phyloP scores from a whole-genome alignment of 2,329 filamentous ascomycete species.

The Colletotrichum simmondsii region DNA sequence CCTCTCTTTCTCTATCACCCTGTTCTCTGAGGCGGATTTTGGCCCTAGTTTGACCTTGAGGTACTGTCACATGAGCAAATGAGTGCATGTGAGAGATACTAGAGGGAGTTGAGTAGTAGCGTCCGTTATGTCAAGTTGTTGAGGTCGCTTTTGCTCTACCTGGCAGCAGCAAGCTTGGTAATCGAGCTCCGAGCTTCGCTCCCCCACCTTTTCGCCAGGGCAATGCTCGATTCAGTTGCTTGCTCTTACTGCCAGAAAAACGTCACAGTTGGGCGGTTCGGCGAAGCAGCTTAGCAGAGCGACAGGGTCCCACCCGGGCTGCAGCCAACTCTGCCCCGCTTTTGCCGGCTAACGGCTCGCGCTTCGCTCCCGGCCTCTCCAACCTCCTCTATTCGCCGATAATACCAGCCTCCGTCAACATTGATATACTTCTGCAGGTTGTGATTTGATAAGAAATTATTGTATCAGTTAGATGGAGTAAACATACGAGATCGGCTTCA shows the following conservation, averaged over 20 bases:
- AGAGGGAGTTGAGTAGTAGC: not conserved
- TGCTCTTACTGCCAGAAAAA: not conserved
- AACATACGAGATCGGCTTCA: not conserved
- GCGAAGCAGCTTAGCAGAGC: not conserved
- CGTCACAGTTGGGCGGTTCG: conserved; percentile 9
- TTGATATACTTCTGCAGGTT: not conserved
- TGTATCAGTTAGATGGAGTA: not conserved
- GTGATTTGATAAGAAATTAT: not conserved
- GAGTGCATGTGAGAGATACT: not conserved
- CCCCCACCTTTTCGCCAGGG: not conserved
- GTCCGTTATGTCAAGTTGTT: not conserved
- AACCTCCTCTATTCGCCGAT: not conserved
- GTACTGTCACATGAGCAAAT: not conserved
- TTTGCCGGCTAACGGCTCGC: not conserved
- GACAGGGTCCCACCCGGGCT: conserved; percentile 4
- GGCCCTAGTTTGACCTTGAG: not conserved
- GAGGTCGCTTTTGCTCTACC: not conserved
- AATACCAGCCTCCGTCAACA: not conserved
- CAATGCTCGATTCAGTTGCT: not conserved
- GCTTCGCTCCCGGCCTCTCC: not conserved
- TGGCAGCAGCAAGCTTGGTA: conserved; percentile 22
- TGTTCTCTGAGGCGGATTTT: not conserved
- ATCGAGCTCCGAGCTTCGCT: conserved; percentile 1
- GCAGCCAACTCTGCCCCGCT: conserved; percentile 4
- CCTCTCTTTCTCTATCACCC: not conserved